phyloP scores from a whole-genome alignment of 306 rosid genomes.

The Oemleria cerasiformis region DNA sequence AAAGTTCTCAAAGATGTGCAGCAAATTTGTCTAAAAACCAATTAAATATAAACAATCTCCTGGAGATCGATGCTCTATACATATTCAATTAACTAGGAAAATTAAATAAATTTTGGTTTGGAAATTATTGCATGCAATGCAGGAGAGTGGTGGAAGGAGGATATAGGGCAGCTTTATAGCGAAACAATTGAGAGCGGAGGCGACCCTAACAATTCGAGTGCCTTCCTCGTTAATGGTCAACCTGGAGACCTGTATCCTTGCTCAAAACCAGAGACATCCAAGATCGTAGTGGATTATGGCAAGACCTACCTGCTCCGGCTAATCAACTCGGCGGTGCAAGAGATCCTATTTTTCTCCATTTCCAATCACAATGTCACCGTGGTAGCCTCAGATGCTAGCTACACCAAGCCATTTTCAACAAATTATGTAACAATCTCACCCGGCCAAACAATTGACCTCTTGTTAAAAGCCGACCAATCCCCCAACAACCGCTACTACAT shows the following conservation, averaged over 20 bases:
- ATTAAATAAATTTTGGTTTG: neutral
- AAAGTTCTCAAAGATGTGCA: too few species aligned
- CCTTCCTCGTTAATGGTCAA: constrained; percentile 29
- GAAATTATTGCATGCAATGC: neutral
- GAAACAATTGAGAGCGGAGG: constrained; percentile 11
- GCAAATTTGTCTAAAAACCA: too few species aligned
- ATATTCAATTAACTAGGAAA: too few species aligned
- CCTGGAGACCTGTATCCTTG: constrained; percentile 34
- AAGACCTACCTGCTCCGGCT: constrained; percentile 30
- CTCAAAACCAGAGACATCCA: constrained; percentile 22
- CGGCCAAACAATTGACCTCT: constrained; percentile 31
- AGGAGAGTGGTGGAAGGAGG: constrained; percentile 36
- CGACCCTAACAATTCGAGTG: constrained; percentile 18
- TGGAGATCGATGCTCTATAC: too few species aligned
- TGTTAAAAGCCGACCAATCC: constrained; percentile 14
- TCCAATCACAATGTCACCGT: constrained; percentile 29
- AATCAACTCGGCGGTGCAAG: constrained; percentile 17
- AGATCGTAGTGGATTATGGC: constrained; percentile 17
- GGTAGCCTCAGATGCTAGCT: constrained; percentile 30
- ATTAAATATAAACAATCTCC: too few species aligned
- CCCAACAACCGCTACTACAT: constrained; percentile 26
- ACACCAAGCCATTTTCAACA: constrained; percentile 30
- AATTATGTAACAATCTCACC: constrained; percentile 21
- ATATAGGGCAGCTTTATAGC: constrained; percentile 17
- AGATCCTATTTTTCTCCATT: constrained; percentile 17